Percentiles rank a stretch among this genome's conserved stretches.
Conservation (phyloP, 176 grass and related monocot species). For the Themeda triandra region DNA sequence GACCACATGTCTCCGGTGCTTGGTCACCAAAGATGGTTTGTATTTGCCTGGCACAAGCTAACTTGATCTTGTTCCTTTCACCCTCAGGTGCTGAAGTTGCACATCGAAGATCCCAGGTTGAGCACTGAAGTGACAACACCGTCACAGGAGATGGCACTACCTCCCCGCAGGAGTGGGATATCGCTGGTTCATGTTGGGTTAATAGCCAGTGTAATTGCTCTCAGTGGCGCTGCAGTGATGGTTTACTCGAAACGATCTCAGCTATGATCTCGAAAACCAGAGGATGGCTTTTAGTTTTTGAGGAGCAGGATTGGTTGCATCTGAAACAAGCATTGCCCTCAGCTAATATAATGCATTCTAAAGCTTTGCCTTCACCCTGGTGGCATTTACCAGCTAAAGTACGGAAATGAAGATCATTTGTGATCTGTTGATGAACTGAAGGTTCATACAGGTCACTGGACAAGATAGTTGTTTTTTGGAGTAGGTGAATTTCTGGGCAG, state of each 20-base stretch:
- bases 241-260: constrained; percentile 81
- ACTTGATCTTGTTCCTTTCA: no score
- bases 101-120: no score
- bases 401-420: not conserved
- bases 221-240: constrained; percentile 62
- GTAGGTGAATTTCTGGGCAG: not conserved
- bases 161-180: no score
- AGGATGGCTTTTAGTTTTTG: not conserved
- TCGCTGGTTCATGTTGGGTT: constrained; percentile 48
- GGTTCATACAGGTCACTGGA: not conserved
- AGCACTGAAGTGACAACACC: no score
- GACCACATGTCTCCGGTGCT: no score
- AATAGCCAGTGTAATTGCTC: constrained; percentile 45
- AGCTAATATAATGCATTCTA: constrained; percentile 6
- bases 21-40: no score
- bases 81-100: no score
- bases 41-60: no score
- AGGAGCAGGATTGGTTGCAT: not conserved
- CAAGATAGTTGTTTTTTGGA: no score
- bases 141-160: no score
- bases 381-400: not conserved
- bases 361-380: not conserved
- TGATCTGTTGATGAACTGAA: not conserved
- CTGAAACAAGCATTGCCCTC: not conserved
- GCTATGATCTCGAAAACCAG: constrained; percentile 45